These are phyloP conservation scores for Funneliformis caledonium DNA, from an alignment of 371 early-diverging fungal species.

Conservation along the genomic window DNA sequence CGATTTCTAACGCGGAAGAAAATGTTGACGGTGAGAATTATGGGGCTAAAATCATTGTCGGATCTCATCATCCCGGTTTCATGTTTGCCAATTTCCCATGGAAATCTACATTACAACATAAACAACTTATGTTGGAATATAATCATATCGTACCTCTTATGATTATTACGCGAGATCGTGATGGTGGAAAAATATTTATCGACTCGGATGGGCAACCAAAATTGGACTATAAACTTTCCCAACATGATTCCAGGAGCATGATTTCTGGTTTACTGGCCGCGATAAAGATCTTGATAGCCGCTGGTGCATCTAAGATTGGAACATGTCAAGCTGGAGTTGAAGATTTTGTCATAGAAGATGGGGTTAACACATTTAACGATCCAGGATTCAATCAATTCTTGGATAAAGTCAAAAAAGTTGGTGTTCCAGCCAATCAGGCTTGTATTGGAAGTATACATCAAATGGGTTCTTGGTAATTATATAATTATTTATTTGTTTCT, in stretches of 20 bases:
- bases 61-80: constrained; percentile 62
- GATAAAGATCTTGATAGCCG: constrained; percentile 61
- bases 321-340: constrained; percentile 59
- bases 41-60: constrained; percentile 73
- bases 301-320: constrained; percentile 69
- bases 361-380: constrained; percentile 45
- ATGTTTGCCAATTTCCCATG: constrained; percentile 58
- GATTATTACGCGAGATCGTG: constrained; percentile 72
- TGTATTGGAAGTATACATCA: constrained; percentile 63
- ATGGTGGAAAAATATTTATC: constrained; percentile 49
- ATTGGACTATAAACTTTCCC: constrained; percentile 56
- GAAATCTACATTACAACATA: constrained; percentile 59
- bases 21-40: constrained; percentile 63
- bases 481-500: neutral
- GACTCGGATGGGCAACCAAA: constrained; percentile 50
- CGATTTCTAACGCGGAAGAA: constrained; percentile 61
- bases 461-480: constrained; percentile 65
- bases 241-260: constrained; percentile 59
- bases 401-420: constrained; percentile 41
- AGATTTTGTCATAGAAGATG: constrained; percentile 52
- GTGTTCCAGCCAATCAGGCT: constrained; percentile 43
- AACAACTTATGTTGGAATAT: constrained; percentile 57
- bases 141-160: constrained; percentile 58
- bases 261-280: constrained; percentile 57
- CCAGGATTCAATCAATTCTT: constrained; percentile 45